These are phyloP conservation scores for Chrysosporium queenslandicum DNA, from an alignment of 2,329 filamentous ascomycete genomes.

Conservation along the genomic window DNA sequence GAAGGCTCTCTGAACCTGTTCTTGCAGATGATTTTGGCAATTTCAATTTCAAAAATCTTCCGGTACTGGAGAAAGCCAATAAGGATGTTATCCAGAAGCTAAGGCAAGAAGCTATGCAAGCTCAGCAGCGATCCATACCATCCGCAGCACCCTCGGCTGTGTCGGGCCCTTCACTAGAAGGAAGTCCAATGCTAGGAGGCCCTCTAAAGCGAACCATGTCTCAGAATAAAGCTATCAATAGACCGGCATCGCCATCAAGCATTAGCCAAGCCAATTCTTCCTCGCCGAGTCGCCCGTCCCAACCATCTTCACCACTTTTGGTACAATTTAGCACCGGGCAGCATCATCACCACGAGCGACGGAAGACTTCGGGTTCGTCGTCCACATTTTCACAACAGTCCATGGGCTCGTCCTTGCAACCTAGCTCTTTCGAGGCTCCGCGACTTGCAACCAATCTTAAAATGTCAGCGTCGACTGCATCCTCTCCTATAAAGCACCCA, in stretches of 20 bases:
- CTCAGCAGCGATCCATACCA: conserved; percentile 44
- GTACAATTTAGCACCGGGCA: conserved; percentile 88
- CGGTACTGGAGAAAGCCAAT: conserved; percentile 93
- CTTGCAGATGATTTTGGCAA: conserved; percentile 86
- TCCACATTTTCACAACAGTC: conserved; percentile 72
- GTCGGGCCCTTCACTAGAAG: conserved; percentile 63
- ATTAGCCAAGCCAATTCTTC: conserved; percentile 73
- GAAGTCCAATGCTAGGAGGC: conserved; percentile 71
- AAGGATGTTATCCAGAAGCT: conserved; percentile 98
- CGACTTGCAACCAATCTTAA: conserved; percentile 47
- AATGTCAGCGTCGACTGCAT: conserved; percentile 40
- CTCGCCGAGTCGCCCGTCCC: conserved; percentile 76
- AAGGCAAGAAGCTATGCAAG: conserved; percentile 76
- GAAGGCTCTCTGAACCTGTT: conserved; percentile 82
- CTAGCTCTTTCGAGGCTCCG: conserved; percentile 59
- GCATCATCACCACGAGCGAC: conserved; percentile 51
- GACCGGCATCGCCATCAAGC: conserved; percentile 78
- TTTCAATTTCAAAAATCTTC: conserved; percentile 94
- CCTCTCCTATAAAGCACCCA: conserved; percentile 45
- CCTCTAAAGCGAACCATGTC: conserved; percentile 75
- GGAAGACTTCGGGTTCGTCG: conserved; percentile 86
- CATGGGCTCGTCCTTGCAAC: conserved; percentile 9
- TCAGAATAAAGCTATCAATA: conserved; percentile 63
- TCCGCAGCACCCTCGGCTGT: conserved; percentile 27
- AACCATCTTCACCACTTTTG: conserved; percentile 80